These are phyloP conservation scores for Tulasnella sp. DNA, from an alignment of 768 basidiomycete genomes.

Conservation along the genomic window DNA sequence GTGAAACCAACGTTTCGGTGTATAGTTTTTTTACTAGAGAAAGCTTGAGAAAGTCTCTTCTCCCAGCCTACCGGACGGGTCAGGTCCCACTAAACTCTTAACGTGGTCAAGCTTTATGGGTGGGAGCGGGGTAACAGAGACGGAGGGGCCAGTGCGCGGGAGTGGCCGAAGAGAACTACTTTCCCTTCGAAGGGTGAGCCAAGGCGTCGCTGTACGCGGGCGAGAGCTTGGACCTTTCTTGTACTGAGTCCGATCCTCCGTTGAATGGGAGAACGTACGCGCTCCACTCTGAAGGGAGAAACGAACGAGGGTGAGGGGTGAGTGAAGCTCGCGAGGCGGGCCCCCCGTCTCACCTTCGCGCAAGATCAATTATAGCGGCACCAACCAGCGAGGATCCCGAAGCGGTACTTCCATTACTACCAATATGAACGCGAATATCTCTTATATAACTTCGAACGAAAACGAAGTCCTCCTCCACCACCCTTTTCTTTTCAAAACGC, in stretches of 20 bases:
- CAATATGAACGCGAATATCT: not conserved
- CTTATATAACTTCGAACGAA: not conserved
- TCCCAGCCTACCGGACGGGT: not conserved
- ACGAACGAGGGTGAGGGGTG: not conserved
- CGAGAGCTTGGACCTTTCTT: no score
- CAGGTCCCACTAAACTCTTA: not conserved
- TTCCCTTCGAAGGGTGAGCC: not conserved
- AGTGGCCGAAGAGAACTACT: not conserved
- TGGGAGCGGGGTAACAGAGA: not conserved
- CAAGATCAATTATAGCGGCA: not conserved
- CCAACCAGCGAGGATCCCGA: not conserved
- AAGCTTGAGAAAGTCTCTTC: not conserved
- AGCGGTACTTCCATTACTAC: not conserved
- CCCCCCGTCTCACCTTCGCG: not conserved
- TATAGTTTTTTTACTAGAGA: no score
- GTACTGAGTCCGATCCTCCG: not conserved
- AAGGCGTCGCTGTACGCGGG: not conserved
- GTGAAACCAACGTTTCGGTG: not conserved
- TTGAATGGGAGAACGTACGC: not conserved
- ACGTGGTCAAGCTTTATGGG: not conserved
- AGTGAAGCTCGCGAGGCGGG: not conserved
- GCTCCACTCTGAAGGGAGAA: not conserved
- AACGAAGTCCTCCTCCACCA: not conserved
- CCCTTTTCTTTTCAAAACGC: not conserved
- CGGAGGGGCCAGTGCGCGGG: no score